A percentile compares a stretch with the other conserved stretches of the same genome.
Conservation (phyloP, 257 asterid species). For the Solanum bulbocastanum region DNA sequence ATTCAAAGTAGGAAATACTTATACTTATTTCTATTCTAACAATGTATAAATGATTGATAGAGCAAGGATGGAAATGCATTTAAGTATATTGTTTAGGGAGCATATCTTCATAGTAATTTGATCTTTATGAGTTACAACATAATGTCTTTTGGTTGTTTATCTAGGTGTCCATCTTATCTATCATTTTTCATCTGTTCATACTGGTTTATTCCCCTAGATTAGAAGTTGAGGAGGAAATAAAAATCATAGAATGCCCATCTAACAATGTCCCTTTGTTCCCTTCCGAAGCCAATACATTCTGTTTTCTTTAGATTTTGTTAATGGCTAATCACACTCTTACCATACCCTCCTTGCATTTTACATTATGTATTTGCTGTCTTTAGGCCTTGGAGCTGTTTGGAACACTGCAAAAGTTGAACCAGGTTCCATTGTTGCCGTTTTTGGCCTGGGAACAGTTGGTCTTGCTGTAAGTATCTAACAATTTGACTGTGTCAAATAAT, state of each 20-base stretch:
- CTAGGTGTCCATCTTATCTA: neutral
- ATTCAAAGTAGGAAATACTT: too few relatives aligned
- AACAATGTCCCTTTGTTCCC: neutral
- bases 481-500: neutral
- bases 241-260: neutral
- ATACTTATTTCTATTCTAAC: too few relatives aligned
- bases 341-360: neutral
- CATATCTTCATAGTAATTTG: neutral
- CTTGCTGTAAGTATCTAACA: slow-evolving; percentile 70
- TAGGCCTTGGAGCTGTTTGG: slow-evolving; percentile 99
- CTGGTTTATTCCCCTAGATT: neutral
- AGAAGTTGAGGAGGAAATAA: neutral
- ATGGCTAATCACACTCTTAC: neutral
- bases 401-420: slow-evolving; percentile 95
- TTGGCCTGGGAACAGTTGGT: slow-evolving; percentile 97
- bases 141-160: neutral
- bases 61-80: neutral
- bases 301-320: neutral
- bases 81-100: neutral
- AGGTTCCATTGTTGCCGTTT: slow-evolving; percentile 87
- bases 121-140: neutral
- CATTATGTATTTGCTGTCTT: neutral
- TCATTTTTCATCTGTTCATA: neutral
- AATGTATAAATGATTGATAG: neutral
- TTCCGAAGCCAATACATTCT: neutral